Percentiles rank a stretch among this genome's conserved stretches.
Conservation (phyloP, 2,329 filamentous ascomycete species). For the Pseudopyricularia javanii region DNA sequence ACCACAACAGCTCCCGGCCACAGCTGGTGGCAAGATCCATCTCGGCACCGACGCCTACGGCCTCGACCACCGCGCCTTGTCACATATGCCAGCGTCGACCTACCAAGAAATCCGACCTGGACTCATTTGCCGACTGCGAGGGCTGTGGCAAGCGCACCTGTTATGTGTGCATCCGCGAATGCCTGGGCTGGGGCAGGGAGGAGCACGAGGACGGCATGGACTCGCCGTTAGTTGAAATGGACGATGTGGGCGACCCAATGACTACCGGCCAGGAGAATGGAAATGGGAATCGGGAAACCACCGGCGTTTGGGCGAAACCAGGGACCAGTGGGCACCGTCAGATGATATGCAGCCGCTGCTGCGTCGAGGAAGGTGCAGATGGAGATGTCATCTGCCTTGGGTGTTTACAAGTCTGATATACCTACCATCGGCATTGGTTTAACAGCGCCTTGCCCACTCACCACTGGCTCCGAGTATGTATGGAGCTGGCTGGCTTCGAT, state of each 20-base stretch:
- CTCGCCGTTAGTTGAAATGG: conserved; percentile 32
- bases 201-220: conserved; percentile 8
- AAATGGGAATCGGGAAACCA: conserved; percentile 3
- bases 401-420: conserved; percentile 28
- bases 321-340: conserved; percentile 28
- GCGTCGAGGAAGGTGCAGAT: conserved; percentile 50
- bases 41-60: background rate
- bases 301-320: conserved; percentile 21
- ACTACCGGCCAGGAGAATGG: conserved; percentile 3
- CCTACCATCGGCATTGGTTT: too few species aligned
- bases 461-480: too few species aligned
- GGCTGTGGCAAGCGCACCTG: conserved; percentile 51
- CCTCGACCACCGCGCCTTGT: conserved; percentile 35
- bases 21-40: background rate
- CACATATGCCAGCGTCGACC: conserved; percentile 57
- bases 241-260: conserved; percentile 26
- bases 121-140: conserved; percentile 52
- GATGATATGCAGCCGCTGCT: conserved; percentile 56
- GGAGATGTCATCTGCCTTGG: conserved; percentile 57
- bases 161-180: conserved; percentile 56
- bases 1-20: background rate
- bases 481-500: too few species aligned
- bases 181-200: conserved; percentile 34
- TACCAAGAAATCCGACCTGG: conserved; percentile 51
- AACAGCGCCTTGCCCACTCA: too few species aligned